phyloP scores from a whole-genome alignment of 306 rosid species.

The Purshia tridentata region DNA sequence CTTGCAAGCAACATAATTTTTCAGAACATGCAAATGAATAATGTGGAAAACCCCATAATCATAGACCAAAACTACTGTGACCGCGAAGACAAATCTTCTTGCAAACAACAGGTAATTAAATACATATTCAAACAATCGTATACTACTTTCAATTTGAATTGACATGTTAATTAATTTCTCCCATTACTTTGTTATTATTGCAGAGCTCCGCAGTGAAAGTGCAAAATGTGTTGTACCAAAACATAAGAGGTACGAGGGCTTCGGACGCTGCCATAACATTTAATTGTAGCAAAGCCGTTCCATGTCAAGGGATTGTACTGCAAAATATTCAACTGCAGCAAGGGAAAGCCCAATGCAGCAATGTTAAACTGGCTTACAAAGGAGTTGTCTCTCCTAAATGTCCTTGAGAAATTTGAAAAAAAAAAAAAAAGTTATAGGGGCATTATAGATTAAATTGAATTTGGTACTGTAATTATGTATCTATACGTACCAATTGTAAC shows the following conservation, averaged over 20 bases:
- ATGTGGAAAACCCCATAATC: conserved; percentile 63
- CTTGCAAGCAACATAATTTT: conserved; percentile 56
- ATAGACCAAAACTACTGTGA: conserved; percentile 72
- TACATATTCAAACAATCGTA: neutral
- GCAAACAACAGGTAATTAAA: conserved; percentile 44
- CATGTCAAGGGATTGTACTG: conserved; percentile 49
- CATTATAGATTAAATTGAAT: neutral
- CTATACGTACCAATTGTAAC: neutral
- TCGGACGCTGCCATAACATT: conserved; percentile 47
- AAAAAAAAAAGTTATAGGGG: neutral
- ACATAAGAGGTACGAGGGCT: conserved; percentile 59
- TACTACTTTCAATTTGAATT: neutral
- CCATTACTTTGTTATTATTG: neutral
- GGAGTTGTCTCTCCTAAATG: conserved; percentile 20
- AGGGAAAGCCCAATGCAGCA: conserved; percentile 13
- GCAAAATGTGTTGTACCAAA: conserved; percentile 50
- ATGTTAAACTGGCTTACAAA: conserved; percentile 13
- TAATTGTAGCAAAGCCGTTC: conserved; percentile 48
- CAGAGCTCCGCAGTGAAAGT: conserved; percentile 54
- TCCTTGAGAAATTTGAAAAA: neutral
- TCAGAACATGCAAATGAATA: conserved; percentile 54
- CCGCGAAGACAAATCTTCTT: conserved; percentile 40
- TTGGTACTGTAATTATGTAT: neutral
- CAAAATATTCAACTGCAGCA: conserved; percentile 40
- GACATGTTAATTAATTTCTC: neutral